A percentile compares a stretch with the other conserved stretches of the same genome.
These are phyloP conservation scores for Alectoria sarmentosa DNA, from an alignment of 495 filamentous ascomycete genomes.

Conservation along the genomic window DNA sequence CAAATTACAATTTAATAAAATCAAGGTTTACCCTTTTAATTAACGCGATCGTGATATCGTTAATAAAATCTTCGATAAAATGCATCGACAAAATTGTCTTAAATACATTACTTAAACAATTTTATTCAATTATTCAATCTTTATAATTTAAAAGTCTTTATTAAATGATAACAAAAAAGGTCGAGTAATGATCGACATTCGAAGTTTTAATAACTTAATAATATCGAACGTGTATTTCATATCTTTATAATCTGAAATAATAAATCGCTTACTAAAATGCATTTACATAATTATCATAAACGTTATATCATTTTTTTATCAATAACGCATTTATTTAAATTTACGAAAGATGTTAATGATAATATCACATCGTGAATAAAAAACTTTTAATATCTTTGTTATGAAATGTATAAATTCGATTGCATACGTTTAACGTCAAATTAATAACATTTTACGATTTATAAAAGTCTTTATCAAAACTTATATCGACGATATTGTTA, in stretches of 20 bases:
- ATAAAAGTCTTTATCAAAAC: too few relatives aligned
- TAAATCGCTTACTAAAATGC: neutral
- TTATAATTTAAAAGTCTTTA: neutral
- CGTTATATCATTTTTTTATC: slow-evolving; percentile 15
- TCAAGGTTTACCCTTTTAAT: neutral
- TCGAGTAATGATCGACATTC: slow-evolving; percentile 19
- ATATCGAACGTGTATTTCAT: slow-evolving; percentile 18
- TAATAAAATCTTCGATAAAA: neutral
- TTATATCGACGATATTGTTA: neutral
- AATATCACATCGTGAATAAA: slow-evolving; percentile 11
- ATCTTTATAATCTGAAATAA: slow-evolving; percentile 14
- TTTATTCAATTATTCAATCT: neutral
- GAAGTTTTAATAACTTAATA: slow-evolving; percentile 13
- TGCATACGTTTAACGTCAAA: slow-evolving; percentile 3
- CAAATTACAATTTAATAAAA: neutral
- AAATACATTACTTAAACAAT: neutral
- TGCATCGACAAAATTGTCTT: neutral
- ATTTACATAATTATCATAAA: neutral
- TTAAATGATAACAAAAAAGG: slow-evolving; percentile 7
- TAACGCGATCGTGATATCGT: neutral
- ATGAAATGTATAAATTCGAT: slow-evolving; percentile 18
- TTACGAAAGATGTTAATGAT: slow-evolving; percentile 13
- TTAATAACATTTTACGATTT: neutral
- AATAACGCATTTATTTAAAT: slow-evolving; percentile 10
- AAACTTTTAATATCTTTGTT: slow-evolving; percentile 20